Conservation (phyloP, 208 protist species). For the Trypanosoma theileri region DNA sequence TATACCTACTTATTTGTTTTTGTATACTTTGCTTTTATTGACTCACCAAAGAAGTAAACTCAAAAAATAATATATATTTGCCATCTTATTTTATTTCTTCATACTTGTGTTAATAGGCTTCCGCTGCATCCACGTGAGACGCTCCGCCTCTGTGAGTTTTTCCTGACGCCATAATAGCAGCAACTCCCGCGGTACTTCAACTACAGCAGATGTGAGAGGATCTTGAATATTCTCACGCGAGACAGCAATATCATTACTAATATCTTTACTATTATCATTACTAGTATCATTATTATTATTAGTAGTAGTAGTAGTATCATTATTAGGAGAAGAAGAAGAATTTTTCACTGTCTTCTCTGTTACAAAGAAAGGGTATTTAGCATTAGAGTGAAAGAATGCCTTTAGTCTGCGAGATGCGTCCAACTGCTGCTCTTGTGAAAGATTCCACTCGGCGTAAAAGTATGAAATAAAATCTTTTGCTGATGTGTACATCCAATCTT, state of each 20-base stretch:
- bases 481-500: not conserved
- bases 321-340: too few species aligned
- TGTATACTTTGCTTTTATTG: too few species aligned
- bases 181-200: not conserved
- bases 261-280: not conserved
- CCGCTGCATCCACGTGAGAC: slow-evolving; percentile 7
- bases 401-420: slow-evolving; percentile 8
- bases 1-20: too few species aligned
- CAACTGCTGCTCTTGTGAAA: not conserved
- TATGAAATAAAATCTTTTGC: not conserved
- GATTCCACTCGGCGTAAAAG: not conserved
- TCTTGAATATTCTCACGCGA: too few species aligned
- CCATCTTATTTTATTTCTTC: too few species aligned
- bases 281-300: not conserved
- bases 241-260: too few species aligned
- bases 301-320: not conserved
- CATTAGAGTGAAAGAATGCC: not conserved
- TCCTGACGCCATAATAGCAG: slow-evolving; percentile 6
- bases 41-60: too few species aligned
- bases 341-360: too few species aligned
- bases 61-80: too few species aligned
- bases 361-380: not conserved
- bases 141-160: not conserved
- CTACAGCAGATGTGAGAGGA: not conserved
- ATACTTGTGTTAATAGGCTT: not conserved